phyloP scores from a whole-genome alignment of 345 rosid species.

The Excoecaria cochinchinensis region DNA sequence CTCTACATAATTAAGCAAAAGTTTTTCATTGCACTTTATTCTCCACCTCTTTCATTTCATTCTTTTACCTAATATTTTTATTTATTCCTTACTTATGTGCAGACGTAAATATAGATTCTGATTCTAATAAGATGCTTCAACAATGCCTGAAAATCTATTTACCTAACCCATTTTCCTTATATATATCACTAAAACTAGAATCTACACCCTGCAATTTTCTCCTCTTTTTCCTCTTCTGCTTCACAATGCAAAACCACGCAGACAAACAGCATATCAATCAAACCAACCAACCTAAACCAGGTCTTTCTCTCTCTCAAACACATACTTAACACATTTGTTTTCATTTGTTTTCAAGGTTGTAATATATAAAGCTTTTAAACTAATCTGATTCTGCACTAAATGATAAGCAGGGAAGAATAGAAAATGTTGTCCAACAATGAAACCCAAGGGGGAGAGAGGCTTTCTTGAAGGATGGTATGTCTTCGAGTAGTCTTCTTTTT shows the following conservation, averaged over 20 bases:
- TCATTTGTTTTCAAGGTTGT: neutral
- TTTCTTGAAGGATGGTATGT: constrained; percentile 7
- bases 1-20: no score
- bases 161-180: neutral
- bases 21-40: no score
- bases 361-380: neutral
- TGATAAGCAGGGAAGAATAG: neutral
- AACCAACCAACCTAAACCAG: neutral
- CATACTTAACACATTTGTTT: no score
- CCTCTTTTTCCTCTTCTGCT: neutral
- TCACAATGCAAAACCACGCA: neutral
- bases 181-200: neutral
- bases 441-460: neutral
- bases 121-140: neutral
- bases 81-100: neutral
- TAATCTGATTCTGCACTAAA: neutral
- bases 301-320: neutral
- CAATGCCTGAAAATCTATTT: neutral
- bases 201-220: neutral
- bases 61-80: neutral
- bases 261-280: neutral
- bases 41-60: neutral
- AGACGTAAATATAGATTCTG: neutral
- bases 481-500: neutral
- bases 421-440: neutral